These are phyloP conservation scores for Eremothecium sinecaudum DNA, from an alignment of 1,139 yeast genomes.

Conservation along the genomic window DNA sequence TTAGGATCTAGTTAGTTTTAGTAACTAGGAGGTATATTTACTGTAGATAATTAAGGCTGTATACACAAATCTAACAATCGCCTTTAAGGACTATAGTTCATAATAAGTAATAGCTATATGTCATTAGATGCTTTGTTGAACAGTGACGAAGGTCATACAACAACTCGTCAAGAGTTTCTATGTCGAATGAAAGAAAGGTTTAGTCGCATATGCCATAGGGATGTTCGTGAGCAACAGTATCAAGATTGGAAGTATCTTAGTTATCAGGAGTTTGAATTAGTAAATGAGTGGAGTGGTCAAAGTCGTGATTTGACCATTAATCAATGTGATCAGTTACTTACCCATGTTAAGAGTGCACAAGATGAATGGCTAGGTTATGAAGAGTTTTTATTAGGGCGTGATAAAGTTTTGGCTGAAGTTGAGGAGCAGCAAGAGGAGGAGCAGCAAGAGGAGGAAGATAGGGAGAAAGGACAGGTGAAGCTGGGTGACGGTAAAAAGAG, in stretches of 20 bases:
- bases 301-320: slow-evolving; percentile 21
- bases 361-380: slow-evolving; percentile 20
- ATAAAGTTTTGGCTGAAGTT: slow-evolving; percentile 5
- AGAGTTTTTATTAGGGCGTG: slow-evolving; percentile 10
- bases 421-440: slow-evolving; percentile 6
- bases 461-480: slow-evolving; percentile 1
- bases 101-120: no score
- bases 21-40: no score
- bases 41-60: not conserved
- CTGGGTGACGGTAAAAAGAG: not conserved
- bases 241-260: slow-evolving; percentile 31
- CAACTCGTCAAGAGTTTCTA: slow-evolving; percentile 11
- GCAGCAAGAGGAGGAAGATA: slow-evolving; percentile 4
- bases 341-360: slow-evolving; percentile 14
- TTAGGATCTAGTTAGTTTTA: no score
- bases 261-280: slow-evolving; percentile 29
- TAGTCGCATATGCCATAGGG: slow-evolving; percentile 18
- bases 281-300: slow-evolving; percentile 29
- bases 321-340: slow-evolving; percentile 15
- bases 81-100: no score
- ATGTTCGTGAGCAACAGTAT: slow-evolving; percentile 21
- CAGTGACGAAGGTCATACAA: slow-evolving; percentile 12
- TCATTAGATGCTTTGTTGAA: slow-evolving; percentile 25
- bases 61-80: no score
- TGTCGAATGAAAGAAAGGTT: slow-evolving; percentile 19